Evolutionary conservation across 345 rosid genomes (phyloP).

Genomic region (Brassica nigra): DNA sequence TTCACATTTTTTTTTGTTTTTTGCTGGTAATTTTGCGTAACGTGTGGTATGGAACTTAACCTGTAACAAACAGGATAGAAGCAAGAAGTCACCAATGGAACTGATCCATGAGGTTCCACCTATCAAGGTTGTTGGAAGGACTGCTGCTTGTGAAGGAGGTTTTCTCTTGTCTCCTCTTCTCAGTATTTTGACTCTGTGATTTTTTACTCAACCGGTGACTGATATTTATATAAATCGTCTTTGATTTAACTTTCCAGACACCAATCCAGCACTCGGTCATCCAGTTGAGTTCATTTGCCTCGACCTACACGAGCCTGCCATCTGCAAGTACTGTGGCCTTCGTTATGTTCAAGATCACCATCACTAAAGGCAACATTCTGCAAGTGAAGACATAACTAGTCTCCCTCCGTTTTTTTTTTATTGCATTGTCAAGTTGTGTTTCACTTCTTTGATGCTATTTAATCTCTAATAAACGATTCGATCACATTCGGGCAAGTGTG

Average conservation of each 20-base stretch:
- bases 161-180: conserved; percentile 23
- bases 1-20: background rate
- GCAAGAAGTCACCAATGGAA: conserved; percentile 98
- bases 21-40: conserved; percentile 1
- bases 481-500: background rate
- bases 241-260: too few species aligned
- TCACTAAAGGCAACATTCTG: conserved; percentile 44
- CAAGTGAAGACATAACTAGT: background rate
- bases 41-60: background rate
- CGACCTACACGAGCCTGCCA: conserved; percentile 78
- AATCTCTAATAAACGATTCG: conserved; percentile 23
- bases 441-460: conserved; percentile 9
- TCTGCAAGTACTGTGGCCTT: conserved; percentile 97
- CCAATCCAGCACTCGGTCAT: conserved; percentile 86
- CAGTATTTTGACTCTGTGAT: background rate
- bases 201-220: background rate
- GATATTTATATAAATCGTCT: too few species aligned
- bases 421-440: conserved; percentile 24
- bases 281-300: conserved; percentile 98
- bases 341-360: conserved; percentile 93
- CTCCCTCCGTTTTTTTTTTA: background rate
- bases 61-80: conserved; percentile 55
- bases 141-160: conserved; percentile 99
- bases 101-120: conserved; percentile 97
- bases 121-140: conserved; percentile 88